Evolutionary conservation across 2,329 filamentous ascomycete genomes (phyloP), one percentile per base, ranked within the genome.

Genomic region (Bimuria novae-zelandiae): DNA sequence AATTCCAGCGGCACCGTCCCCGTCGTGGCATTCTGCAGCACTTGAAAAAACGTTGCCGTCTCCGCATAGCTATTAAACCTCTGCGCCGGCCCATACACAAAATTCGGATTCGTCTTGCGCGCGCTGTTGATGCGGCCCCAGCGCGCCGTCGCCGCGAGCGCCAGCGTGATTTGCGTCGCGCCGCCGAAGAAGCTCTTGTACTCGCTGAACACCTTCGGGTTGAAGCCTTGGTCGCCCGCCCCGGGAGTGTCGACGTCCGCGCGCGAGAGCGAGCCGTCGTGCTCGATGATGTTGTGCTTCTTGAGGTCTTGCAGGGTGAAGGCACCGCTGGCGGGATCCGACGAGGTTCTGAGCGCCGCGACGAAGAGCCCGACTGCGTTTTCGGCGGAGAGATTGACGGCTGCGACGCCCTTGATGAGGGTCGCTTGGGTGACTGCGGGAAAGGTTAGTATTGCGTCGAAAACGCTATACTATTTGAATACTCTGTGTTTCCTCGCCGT

Each of bases 281-380:
- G 69, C 50, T 73, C 71, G 21, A 73, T 60, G 6, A 59, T 52
- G 33, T 63, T 59, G 55, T 73, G 70, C 11, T 56, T 61, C n/a
- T 56, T 56, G 0, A 72, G 52, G 39, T 71, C 62, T 23, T 66
- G 61, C 12, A 73, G 59, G 42, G 64, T 61, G 41, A 71, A 58
- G 29, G 47, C 42, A 22, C 23, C 29, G 33, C 32, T 37, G 44
- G 33, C 33, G 12, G 44, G 44, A n/a, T 36, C 33, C 0, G 44
- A 47, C 1, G 44, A 47, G n/a, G 44, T 47, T 16, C 37, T 36
- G 8, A 47, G 32, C 2, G 32, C 44, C 16, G 33, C 44, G 32
- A 37, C 16, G 44, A 47, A 47, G 44, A 47, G 44, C 10, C 22
- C 32, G n/a, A 30, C 14, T 8, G 44, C 17, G 3, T 37, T 22